These are phyloP conservation scores for Trebouxia sp. DNA, from an alignment of 139 green algal species.

Conservation along the genomic window DNA sequence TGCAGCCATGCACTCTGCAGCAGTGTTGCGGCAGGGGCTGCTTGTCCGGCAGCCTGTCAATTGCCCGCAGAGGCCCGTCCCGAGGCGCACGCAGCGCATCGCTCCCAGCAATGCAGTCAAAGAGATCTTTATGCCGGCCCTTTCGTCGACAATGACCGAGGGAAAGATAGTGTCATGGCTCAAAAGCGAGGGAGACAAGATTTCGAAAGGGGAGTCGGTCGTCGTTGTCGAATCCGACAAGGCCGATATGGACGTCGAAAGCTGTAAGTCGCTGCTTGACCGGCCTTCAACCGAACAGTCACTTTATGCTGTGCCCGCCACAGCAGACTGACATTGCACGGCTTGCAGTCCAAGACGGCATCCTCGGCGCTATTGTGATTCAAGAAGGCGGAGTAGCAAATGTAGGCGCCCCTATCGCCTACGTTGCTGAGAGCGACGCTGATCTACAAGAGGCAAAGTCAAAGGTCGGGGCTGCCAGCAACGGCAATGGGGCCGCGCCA, in stretches of 20 bases:
- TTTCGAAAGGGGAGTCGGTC: conserved; percentile 89
- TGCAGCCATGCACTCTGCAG: too few species aligned
- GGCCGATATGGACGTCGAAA: conserved; percentile 99
- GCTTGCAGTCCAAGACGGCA: conserved; percentile 75
- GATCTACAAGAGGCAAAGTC: conserved; percentile 94
- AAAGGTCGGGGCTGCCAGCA: conserved; percentile 61
- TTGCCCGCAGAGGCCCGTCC: background rate
- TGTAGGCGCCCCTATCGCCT: conserved; percentile 93
- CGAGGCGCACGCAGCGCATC: background rate
- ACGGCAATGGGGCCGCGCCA: conserved; percentile 41
- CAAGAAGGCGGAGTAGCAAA: conserved; percentile 83
- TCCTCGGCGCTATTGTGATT: conserved; percentile 85
- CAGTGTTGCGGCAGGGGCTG: too few species aligned
- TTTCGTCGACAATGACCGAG: conserved; percentile 89
- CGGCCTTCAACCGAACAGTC: too few species aligned
- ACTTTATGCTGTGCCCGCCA: too few species aligned
- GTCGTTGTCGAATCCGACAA: conserved; percentile 99
- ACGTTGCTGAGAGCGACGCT: conserved; percentile 92
- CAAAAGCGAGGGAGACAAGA: conserved; percentile 90
- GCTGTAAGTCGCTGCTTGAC: conserved; percentile 53
- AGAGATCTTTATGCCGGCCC: conserved; percentile 97
- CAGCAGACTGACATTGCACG: too few species aligned
- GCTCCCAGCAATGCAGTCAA: conserved; percentile 63
- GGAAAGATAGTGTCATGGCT: conserved; percentile 92
- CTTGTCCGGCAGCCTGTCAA: background rate